A percentile compares a stretch with the other conserved stretches of the same genome.
Evolutionary conservation across 2,329 filamentous ascomycete genomes (phyloP).

Genomic region (Westerdykella aurantiaca): DNA sequence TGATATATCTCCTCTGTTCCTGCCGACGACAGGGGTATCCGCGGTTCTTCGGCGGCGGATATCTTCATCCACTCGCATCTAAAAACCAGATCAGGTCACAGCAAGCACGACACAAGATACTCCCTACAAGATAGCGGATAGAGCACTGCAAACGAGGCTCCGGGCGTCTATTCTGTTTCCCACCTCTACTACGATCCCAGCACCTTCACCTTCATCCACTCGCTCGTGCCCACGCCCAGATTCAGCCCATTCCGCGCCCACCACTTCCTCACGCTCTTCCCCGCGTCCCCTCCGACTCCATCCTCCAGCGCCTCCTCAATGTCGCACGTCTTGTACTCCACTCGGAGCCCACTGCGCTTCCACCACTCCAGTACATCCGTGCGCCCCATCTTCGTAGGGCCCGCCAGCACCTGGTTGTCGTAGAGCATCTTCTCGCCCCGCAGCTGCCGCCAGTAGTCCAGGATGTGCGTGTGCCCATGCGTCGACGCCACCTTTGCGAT

Average conservation of each 20-base stretch:
- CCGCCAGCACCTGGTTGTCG: slow-evolving; percentile 76
- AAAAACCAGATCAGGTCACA: no score
- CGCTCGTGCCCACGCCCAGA: slow-evolving; percentile 72
- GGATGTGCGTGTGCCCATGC: slow-evolving; percentile 75
- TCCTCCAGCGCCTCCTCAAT: slow-evolving; percentile 94
- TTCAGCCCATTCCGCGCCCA: slow-evolving; percentile 83
- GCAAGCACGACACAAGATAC: no score
- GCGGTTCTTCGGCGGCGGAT: no score
- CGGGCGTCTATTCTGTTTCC: no score
- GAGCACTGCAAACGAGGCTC: no score
- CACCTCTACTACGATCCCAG: slow-evolving; percentile 38
- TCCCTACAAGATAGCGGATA: no score
- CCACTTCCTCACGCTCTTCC: slow-evolving; percentile 72
- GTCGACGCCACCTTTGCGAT: slow-evolving; percentile 80
- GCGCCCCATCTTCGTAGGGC: slow-evolving; percentile 81
- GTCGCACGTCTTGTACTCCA: slow-evolving; percentile 92
- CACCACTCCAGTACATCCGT: slow-evolving; percentile 88
- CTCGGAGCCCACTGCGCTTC: slow-evolving; percentile 67
- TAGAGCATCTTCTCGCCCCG: slow-evolving; percentile 74
- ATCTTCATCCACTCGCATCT: no score
- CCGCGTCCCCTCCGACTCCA: slow-evolving; percentile 62
- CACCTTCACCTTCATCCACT: slow-evolving; percentile 81
- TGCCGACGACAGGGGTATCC: no score
- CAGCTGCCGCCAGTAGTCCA: slow-evolving; percentile 74
- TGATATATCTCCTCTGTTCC: no score